Evolutionary conservation across 2,329 filamentous ascomycete species (phyloP), one percentile per base, ranked within the genome.

Genomic region (Aspergillus sp.): DNA sequence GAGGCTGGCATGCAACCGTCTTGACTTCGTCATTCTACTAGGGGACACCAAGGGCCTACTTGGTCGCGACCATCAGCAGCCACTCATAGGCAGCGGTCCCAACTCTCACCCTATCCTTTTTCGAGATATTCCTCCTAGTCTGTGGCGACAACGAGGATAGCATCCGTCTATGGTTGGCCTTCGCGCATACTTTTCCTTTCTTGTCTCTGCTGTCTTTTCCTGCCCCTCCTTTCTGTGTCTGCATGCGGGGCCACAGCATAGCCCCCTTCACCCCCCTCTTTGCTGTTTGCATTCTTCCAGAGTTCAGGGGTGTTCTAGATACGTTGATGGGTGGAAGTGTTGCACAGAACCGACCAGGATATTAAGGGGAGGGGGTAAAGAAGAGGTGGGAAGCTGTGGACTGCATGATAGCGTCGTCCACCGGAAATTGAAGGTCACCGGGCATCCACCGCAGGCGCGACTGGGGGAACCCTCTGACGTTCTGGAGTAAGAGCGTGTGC

Each of bases 401-500:
- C 39, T 32, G 17, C 13, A 39, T 48, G 53, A 54, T 54, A 42
- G 49, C 52, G 55, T 44, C 55, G 42, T 48, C 39, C 30, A 49
- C 61, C 51, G 58, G 58, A 63, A 56, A 61, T 61, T 58, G 55
- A 49, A 62, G 55, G 61, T 39, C 53, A 54, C 38, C 38, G 30
- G 51, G 32, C 47, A 62, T 53, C 60, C 62, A 58, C 60, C 55
- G 39, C 25, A 44, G 48, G 39, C 49, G 49, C 47, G 32, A 42
- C 13, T 54, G 54, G 44, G 48, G 48, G 39, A 56, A 10, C 15
- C 42, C 48, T 42, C 38, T 58, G 32, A 36, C 32, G 49, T 36
- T 57, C 52, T 49, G 23, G 25, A 51, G 44, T 51, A 21, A 59
- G 23, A 30, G 41, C 55, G 41, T 53, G 59, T 44, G 61, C 23